These are phyloP conservation scores for Eremothecium sinecaudum DNA, from an alignment of 1,139 yeast species.

Conservation along the genomic window DNA sequence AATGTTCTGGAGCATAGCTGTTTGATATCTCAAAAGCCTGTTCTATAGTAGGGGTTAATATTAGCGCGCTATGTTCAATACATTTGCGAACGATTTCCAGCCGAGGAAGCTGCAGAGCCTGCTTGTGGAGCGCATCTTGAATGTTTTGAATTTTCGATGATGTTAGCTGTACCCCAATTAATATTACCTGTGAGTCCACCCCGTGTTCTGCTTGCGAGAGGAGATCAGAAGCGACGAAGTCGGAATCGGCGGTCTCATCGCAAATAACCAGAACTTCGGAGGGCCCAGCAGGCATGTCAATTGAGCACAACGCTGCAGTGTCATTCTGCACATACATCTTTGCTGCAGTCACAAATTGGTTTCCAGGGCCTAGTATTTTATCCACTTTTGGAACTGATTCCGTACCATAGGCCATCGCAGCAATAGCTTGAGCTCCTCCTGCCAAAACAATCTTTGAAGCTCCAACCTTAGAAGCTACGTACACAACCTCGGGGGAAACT, in stretches of 20 bases:
- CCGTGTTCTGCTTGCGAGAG: slow-evolving; percentile 99
- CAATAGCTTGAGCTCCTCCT: slow-evolving; percentile 99
- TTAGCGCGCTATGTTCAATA: slow-evolving; percentile 80
- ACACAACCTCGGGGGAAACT: slow-evolving; percentile 93
- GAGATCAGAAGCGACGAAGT: slow-evolving; percentile 90
- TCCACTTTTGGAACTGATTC: slow-evolving; percentile 86
- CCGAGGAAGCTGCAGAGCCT: slow-evolving; percentile 83
- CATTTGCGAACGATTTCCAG: slow-evolving; percentile 87
- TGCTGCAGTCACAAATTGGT: slow-evolving; percentile 98
- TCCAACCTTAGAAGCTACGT: slow-evolving; percentile 92
- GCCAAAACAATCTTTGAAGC: slow-evolving; percentile 86
- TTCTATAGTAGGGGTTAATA: slow-evolving; percentile 55
- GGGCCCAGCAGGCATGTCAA: slow-evolving; percentile 99
- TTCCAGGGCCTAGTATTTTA: slow-evolving; percentile 96
- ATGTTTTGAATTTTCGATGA: slow-evolving; percentile 52
- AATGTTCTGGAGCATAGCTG: slow-evolving; percentile 93
- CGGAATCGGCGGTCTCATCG: slow-evolving; percentile 79
- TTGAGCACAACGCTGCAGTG: slow-evolving; percentile 86
- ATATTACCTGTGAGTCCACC: slow-evolving; percentile 89
- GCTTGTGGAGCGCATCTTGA: slow-evolving; percentile 72
- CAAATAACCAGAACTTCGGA: slow-evolving; percentile 93
- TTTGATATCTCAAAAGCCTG: slow-evolving; percentile 81
- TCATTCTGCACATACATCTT: slow-evolving; percentile 96
- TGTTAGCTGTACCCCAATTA: slow-evolving; percentile 70
- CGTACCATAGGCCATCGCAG: slow-evolving; percentile 98